A percentile compares a stretch with the other conserved stretches of the same genome.
These are phyloP conservation scores for Tolypocladium tundrense DNA, from an alignment of 2,329 filamentous ascomycete species.

Conservation along the genomic window DNA sequence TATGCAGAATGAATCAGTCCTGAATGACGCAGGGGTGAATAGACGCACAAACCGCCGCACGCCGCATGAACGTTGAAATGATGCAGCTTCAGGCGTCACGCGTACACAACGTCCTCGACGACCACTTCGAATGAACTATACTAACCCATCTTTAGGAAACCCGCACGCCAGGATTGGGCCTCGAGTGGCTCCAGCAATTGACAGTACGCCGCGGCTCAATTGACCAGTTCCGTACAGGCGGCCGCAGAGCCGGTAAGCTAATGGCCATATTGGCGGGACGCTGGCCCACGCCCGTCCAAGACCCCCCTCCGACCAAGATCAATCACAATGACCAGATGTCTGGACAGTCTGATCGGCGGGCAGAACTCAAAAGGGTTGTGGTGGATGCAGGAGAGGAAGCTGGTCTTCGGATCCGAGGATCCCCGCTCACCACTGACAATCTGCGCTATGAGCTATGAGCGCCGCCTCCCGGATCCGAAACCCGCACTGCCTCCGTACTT, in stretches of 20 bases:
- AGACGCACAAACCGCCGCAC: not conserved
- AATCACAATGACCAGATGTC: too few relatives aligned
- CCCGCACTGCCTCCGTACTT: not conserved
- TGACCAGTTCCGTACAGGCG: too few relatives aligned
- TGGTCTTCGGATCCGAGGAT: slow-evolving; percentile 3
- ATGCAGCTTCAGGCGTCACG: not conserved
- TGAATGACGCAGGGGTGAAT: not conserved
- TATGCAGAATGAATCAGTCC: slow-evolving; percentile 1
- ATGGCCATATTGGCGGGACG: too few relatives aligned
- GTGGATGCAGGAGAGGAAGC: too few relatives aligned
- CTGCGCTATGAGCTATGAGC: not conserved
- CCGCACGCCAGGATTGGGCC: not conserved
- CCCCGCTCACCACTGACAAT: too few relatives aligned
- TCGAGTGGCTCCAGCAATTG: not conserved
- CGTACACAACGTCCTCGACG: not conserved
- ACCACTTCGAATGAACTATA: not conserved
- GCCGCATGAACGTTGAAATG: not conserved
- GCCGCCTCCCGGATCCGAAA: not conserved
- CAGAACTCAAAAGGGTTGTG: too few relatives aligned
- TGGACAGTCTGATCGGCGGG: too few relatives aligned
- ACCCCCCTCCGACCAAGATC: too few relatives aligned
- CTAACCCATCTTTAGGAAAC: not conserved
- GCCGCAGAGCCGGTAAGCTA: too few relatives aligned
- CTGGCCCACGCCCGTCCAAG: too few relatives aligned
- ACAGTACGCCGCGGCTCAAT: too few relatives aligned